Evolutionary conservation across 208 protist species (phyloP), one percentile per base, ranked within the genome.

Genomic region (Trypanosoma avium): DNA sequence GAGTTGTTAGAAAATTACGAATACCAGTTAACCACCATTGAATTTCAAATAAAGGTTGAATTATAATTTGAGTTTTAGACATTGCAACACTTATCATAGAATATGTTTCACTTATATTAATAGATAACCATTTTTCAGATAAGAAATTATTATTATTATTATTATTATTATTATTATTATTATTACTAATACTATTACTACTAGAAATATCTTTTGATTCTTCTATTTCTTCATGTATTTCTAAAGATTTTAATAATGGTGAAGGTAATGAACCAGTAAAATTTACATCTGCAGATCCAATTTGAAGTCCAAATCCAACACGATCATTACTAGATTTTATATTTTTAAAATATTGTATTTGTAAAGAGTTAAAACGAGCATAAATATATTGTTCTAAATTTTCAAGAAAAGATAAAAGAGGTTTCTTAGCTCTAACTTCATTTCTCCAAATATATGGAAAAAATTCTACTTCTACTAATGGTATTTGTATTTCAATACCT

Each of bases 21-120:
- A 72, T 24, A 42, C 81, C 84, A 22, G 57, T 46, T 4, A 52
- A 29, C 86, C 86, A 93, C 86, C 86, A 93, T 10, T 54, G 60
- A 58, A 83, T 58, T 57, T 93, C 86, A 67, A 86, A 82, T 48
- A 76, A 36, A 3, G 82, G 81, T 13, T 82, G 67, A 38, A 75
- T 50, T 12, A 86, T 56, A n/a, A 93, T 32, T 3, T 77, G 47
- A 43, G 70, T 79, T 10, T 66, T 76, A 17, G 70, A 46, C n/a
- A 93, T 40, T 29, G 40, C 59, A 8, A 80, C 65, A 13, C 68
- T 64, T 2, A 81, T 33, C 33, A 73, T 74, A 5, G 82, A 86
- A 17, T 61, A 56, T n/a, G 70, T 69, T 9, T 79, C 74, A 52
- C 88, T 90, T n/a, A 77, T 57, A 52, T 77, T 83, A 33, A 88